Base-by-base conservation (phyloP, 2,329 filamentous ascomycete species). In the Calonectria honghensis region DNA sequence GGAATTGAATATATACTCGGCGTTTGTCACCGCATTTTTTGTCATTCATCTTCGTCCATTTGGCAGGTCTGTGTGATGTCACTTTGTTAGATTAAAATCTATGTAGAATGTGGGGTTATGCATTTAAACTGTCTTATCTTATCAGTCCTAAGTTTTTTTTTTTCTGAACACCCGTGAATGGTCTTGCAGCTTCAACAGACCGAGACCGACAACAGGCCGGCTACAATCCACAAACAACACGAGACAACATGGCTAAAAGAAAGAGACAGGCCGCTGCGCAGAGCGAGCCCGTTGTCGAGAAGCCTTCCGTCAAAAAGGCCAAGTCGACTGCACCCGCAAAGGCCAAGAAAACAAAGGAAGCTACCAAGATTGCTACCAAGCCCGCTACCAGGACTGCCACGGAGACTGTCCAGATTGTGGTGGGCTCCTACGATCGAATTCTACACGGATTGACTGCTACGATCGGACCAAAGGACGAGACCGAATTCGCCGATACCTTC, bases 391-490 rank as follows among this genome's bases (percentile, higher is more conserved):
- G 70, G 50, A n/a, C 64, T 50, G 48, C 72, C 11, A 75, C 52
- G 72, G 85, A 92, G 78, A 93, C 93, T n/a, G 89, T 98, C 73
- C 97, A 98, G 85, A 93, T 99, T 78, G 90, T 98, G 74, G 93
- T 95, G 9, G 97, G 97, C 63, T 98, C 96, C 68, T 99, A 99
- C 86, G 97, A 99, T 83, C 92, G 96, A 77, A 92, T 97, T 65
- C 90, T 99, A 27, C 97, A 99, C 84, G 97, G 97, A 74, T 90
- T 98, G 80, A 95, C 94, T 10, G 96, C 94, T n/a, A 92, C 92
- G 2, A 88, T 98, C 68, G 77, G 80, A 39, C 66, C 78, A 39
- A 77, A 84, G 52, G 78, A 83, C 69, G 82, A 88, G 20, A 88
- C 93, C 70, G 89, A 93, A 67, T 98, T 98, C 83, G 91, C 95